Percentiles rank a stretch among this genome's conserved stretches.
phyloP scores from a whole-genome alignment of 306 rosid genomes.

The Castanea sativa region DNA sequence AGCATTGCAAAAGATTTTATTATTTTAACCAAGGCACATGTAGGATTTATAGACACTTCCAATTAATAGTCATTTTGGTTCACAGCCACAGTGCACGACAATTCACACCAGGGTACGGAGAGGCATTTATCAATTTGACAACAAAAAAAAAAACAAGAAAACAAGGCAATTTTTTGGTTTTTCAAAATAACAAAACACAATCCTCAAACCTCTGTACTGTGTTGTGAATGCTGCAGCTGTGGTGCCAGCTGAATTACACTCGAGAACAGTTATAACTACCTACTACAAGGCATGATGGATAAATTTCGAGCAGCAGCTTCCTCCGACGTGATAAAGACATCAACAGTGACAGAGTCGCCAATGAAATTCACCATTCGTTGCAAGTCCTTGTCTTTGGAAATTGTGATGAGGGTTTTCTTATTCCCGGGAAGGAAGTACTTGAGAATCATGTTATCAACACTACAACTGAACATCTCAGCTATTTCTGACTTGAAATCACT shows the following conservation, averaged over 20 bases:
- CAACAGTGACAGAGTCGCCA: slow-evolving; percentile 66
- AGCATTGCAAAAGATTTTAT: slow-evolving; percentile 15
- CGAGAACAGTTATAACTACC: slow-evolving; percentile 46
- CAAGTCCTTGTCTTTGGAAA: slow-evolving; percentile 92
- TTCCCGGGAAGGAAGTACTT: slow-evolving; percentile 95
- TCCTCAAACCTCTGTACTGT: slow-evolving; percentile 10
- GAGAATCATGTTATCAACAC: slow-evolving; percentile 52
- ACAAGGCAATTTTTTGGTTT: slow-evolving; percentile 1
- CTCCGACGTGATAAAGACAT: slow-evolving; percentile 66
- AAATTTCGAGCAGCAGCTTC: slow-evolving; percentile 64
- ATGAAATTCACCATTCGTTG: slow-evolving; percentile 87
- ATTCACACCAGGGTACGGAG: slow-evolving; percentile 6
- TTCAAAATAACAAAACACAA: not conserved
- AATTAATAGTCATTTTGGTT: slow-evolving; percentile 10
- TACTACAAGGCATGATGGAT: slow-evolving; percentile 84
- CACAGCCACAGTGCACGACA: slow-evolving; percentile 5
- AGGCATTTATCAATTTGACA: not conserved
- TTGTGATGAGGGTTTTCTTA: slow-evolving; percentile 81
- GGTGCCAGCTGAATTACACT: slow-evolving; percentile 3
- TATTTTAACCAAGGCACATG: slow-evolving; percentile 6
- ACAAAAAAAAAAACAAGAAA: not conserved
- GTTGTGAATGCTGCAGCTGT: slow-evolving; percentile 16
- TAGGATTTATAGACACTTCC: slow-evolving; percentile 1
- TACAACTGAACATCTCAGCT: slow-evolving; percentile 71
- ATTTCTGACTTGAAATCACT: slow-evolving; percentile 75